Evolutionary conservation across 108 stramenopile genomes (phyloP), one percentile per base, ranked within the genome.

Genomic region (Cylindrotheca closterium): DNA sequence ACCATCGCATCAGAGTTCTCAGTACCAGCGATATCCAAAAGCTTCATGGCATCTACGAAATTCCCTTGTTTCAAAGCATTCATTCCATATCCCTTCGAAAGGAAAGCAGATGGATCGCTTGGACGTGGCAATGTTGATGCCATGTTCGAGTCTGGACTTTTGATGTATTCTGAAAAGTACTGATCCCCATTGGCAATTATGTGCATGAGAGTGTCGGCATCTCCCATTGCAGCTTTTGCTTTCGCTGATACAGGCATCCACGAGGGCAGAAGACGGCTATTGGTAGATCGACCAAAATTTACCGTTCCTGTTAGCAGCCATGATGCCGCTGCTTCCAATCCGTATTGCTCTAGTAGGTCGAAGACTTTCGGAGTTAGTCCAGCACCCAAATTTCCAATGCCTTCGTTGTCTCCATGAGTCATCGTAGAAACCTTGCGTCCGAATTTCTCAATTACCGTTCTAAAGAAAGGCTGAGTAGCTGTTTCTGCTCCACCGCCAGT

Each of bases 361-460:
- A 82, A 86, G 24, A 84, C 83, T 34, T 71, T 69, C 0, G 69
- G 63, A 25, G 88, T 89, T 2, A 94, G 60, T 17, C 90, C 93
- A 19, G 76, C 73, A 24, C 93, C 93, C 46, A 56, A 51, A 26
- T 70, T 73, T 3, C 90, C 87, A 47, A 91, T 82, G 30, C 93
- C 93, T 72, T 88, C 86, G 18, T 74, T 61, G 25, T 91, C 93
- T 4, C 80, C 62, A 55, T 94, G 87, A 22, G 90, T 81, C 62
- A 86, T 82, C 1, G 86, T 78, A 21, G 70, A 55, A 24, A 84
- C 70, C 60, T 89, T 91, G 15, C 89, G 67, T 22, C 90, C 93
- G 77, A 91, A 94, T 62, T 79, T 91, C 68, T 94, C 88, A 23
- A 94, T 54, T 1, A 90, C 60, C 17, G 68, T 55, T 15, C 87